A percentile compares a stretch with the other conserved stretches of the same genome.
Conservation (phyloP, 1,284 basidiomycete genomes). For the Mycosarcoma maydis region DNA sequence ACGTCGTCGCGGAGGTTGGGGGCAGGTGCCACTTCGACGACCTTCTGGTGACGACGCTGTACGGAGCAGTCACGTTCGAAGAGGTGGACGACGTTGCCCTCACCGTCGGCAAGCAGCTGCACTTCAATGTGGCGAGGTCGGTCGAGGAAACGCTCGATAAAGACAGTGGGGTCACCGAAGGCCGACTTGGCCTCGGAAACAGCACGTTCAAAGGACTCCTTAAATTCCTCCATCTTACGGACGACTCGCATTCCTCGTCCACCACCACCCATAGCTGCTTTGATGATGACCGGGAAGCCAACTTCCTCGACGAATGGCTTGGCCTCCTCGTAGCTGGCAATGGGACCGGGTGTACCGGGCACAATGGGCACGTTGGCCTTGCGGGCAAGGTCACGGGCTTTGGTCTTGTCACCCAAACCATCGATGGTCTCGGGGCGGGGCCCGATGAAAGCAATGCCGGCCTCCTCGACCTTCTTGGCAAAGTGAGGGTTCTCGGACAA, state of each 20-base stretch:
- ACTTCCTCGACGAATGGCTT: conserved; percentile 89
- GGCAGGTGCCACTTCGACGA: conserved; percentile 98
- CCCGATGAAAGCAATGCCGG: conserved; percentile 96
- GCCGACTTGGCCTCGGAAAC: conserved; percentile 94
- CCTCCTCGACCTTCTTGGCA: conserved; percentile 94
- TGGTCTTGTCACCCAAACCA: conserved; percentile 97
- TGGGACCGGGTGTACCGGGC: conserved; percentile 94
- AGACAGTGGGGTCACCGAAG: conserved; percentile 96
- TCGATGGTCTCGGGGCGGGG: conserved; percentile 97
- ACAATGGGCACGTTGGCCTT: conserved; percentile 83
- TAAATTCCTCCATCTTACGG: conserved; percentile 88
- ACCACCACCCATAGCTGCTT: conserved; percentile 98
- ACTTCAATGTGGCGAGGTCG: conserved; percentile 97
- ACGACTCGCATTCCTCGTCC: conserved; percentile 79
- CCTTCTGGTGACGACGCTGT: conserved; percentile 99
- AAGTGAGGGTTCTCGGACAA: conserved; percentile 96
- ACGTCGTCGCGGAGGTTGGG: conserved; percentile 90
- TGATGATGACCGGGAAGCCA: conserved; percentile 99
- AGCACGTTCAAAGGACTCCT: conserved; percentile 89
- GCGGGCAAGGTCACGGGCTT: conserved; percentile 72
- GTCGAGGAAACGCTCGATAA: conserved; percentile 99
- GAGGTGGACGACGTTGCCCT: conserved; percentile 97
- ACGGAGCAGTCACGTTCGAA: conserved; percentile 99
- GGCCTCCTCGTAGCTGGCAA: conserved; percentile 83
- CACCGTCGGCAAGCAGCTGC: conserved; percentile 98